These are phyloP conservation scores for Otatea glauca DNA, from an alignment of 176 grass and related monocot species.

Conservation along the genomic window DNA sequence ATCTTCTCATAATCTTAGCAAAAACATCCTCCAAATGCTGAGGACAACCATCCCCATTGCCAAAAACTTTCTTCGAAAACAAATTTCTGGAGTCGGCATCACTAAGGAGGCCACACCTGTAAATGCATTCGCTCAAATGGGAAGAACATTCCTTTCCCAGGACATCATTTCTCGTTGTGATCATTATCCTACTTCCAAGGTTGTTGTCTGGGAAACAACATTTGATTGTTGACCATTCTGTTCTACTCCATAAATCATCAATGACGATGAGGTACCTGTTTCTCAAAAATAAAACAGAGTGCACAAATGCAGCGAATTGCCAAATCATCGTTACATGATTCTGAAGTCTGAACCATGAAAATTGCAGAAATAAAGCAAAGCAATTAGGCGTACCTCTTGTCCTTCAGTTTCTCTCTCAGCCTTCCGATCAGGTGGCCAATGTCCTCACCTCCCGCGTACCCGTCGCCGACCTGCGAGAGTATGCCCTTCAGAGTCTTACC, in stretches of 20 bases:
- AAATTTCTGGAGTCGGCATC: conserved; percentile 15
- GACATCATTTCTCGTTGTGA: conserved; percentile 39
- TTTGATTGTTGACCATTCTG: conserved; percentile 4
- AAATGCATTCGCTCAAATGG: not conserved
- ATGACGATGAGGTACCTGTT: conserved; percentile 46
- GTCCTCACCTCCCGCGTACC: not conserved
- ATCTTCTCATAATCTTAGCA: not conserved
- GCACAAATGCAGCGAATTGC: not conserved
- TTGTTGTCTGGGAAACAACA: conserved; percentile 5
- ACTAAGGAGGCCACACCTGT: conserved; percentile 29
- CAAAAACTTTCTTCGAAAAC: conserved; percentile 34
- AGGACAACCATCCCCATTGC: conserved; percentile 10
- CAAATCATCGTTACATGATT: not conserved
- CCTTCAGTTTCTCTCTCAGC: not conserved
- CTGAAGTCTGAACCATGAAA: not conserved
- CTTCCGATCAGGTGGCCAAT: not conserved
- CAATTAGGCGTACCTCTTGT: not conserved
- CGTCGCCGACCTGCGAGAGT: not conserved
- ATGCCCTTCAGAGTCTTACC: conserved; percentile 10
- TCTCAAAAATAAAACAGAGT: not conserved
- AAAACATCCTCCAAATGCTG: conserved; percentile 23
- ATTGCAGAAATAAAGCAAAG: not conserved
- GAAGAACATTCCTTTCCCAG: conserved; percentile 17
- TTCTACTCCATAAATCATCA: conserved; percentile 47
- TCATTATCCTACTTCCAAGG: conserved; percentile 39